Base-by-base conservation (phyloP, 2,329 filamentous ascomycete species). In the Aspergillus spinulosporus region DNA sequence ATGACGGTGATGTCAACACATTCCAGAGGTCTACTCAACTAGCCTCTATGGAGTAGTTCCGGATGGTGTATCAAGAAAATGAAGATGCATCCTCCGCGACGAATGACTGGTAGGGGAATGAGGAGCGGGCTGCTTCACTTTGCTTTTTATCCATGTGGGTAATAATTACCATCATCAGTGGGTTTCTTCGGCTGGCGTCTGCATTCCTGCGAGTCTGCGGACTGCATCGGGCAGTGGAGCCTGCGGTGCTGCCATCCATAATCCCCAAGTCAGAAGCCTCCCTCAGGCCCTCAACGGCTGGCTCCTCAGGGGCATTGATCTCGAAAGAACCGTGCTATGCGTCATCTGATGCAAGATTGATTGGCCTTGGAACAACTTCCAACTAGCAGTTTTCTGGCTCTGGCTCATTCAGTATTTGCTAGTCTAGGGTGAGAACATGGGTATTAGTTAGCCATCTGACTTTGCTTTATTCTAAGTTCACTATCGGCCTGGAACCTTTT, bases 261-360 rank as follows among this genome's bases (percentile, higher is more conserved):
- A 21, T 21, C 21, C 21, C 9, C 34, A 37, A 37, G 11, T 4
- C 21, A 21, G 21, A 21, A 21, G 21, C 21, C 21, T 21, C 21
- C 21, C 21, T 21, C 21, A 21, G 21, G 21, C 21, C 34, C 34
- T 37, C n/a, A 37, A 37, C 34, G 34, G 34, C 34, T 44, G 44
- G 52, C 47, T 47, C 52, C 37, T 56, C 36, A 55, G 49, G 47
- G 47, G 56, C 6, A 12, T 37, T 34, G 31, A 45, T 49, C 44
- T 58, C 43, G 21, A 9, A 40, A 49, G 29, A 53, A 14, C 15
- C 14, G 29, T 36, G 51, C 54, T 53, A 49, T 47, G 45, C 51
- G 56, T 55, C 52, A 48, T 50, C 45, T 52, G 50, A 54, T 14
- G 21, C 8, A 36, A 29, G 53, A 54, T 51, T 54, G 59, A 58